These are phyloP conservation scores for Sclerotiophoma versabilis DNA, from an alignment of 2,329 filamentous ascomycete species.

Conservation along the genomic window DNA sequence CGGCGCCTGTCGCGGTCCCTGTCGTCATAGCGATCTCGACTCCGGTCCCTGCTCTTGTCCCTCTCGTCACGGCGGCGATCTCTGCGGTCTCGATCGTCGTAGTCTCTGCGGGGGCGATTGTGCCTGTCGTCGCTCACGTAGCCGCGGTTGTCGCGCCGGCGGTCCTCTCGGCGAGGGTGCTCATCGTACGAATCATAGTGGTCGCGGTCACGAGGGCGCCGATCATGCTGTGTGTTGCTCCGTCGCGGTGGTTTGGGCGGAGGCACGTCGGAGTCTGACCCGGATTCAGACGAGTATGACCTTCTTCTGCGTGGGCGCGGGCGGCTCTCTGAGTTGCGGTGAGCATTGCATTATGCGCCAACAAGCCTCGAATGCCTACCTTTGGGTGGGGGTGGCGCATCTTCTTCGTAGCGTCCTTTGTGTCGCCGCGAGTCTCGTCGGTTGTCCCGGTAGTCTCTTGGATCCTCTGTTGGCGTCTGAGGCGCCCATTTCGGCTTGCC, in stretches of 20 bases:
- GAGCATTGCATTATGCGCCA: constrained; percentile 1
- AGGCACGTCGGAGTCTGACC: constrained; percentile 26
- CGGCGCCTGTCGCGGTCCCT: constrained; percentile 12
- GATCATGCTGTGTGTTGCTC: constrained; percentile 27
- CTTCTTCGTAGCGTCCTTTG: constrained; percentile 20
- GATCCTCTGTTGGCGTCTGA: constrained; percentile 24
- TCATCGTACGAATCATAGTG: constrained; percentile 40
- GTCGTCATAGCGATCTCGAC: constrained; percentile 12
- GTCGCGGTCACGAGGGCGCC: constrained; percentile 25
- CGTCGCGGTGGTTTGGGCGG: constrained; percentile 30
- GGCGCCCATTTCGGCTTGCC: constrained; percentile 38
- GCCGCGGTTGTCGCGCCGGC: constrained; percentile 29
- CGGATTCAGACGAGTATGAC: constrained; percentile 26
- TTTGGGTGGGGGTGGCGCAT: constrained; percentile 26
- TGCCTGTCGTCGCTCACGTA: constrained; percentile 37
- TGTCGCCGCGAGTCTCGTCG: constrained; percentile 31
- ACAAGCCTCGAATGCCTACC: background rate
- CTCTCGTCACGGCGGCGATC: constrained; percentile 21
- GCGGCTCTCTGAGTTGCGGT: constrained; percentile 11
- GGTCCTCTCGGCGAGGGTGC: constrained; percentile 25
- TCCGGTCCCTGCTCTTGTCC: constrained; percentile 12
- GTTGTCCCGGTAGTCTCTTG: constrained; percentile 30
- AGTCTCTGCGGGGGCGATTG: constrained; percentile 28
- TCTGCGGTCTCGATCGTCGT: constrained; percentile 24
- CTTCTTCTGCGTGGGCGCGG: constrained; percentile 26